Percentiles rank a stretch among this genome's conserved stretches.
These are phyloP conservation scores for Daldinia childiae DNA, from an alignment of 495 filamentous ascomycete genomes.

Conservation along the genomic window DNA sequence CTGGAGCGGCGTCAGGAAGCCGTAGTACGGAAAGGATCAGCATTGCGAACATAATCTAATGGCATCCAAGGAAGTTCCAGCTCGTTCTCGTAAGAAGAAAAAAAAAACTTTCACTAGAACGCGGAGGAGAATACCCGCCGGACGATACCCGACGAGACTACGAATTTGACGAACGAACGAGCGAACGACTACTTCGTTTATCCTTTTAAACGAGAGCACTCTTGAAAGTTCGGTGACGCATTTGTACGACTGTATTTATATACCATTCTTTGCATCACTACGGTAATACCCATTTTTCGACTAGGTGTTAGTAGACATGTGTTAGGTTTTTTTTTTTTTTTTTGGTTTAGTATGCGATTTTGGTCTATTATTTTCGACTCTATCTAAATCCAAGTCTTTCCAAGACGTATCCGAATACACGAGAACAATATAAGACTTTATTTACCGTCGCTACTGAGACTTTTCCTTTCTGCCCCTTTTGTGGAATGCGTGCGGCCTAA, in stretches of 20 bases:
- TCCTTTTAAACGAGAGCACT: constrained; percentile 27
- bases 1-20: constrained; percentile 49
- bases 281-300: constrained; percentile 38
- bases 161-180: constrained; percentile 41
- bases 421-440: constrained; percentile 23
- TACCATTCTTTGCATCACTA: constrained; percentile 41
- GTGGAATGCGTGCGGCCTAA: background rate
- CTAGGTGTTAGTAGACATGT: constrained; percentile 32
- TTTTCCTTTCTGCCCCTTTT: constrained; percentile 20
- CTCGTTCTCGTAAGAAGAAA: background rate
- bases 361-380: constrained; percentile 14
- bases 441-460: constrained; percentile 36
- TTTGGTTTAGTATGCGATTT: constrained; percentile 4
- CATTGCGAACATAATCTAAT: constrained; percentile 81
- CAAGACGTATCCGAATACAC: constrained; percentile 10
- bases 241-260: constrained; percentile 43
- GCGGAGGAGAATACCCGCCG: constrained; percentile 13
- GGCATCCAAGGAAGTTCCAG: background rate
- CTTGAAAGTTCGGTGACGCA: constrained; percentile 34
- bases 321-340: constrained; percentile 13
- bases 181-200: constrained; percentile 36
- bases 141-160: constrained; percentile 37
- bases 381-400: constrained; percentile 20
- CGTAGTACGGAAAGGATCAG: constrained; percentile 70
- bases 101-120: background rate